These are phyloP conservation scores for Heliosperma pusillum DNA, from an alignment of 148 eudicot genomes.

Conservation along the genomic window DNA sequence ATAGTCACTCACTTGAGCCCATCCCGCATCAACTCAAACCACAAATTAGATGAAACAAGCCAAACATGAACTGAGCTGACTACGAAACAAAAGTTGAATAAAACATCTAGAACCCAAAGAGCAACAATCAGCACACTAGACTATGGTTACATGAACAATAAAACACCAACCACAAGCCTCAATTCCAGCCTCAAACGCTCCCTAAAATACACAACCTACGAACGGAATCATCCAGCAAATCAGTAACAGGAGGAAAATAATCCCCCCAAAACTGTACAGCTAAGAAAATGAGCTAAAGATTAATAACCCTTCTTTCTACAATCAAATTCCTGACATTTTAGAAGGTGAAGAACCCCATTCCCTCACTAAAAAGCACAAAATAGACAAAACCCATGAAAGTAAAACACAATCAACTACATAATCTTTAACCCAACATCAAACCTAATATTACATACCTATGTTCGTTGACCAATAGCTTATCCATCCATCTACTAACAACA, in stretches of 20 bases:
- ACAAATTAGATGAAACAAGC: background rate
- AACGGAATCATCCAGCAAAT: background rate
- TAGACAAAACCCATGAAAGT: background rate
- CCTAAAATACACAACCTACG: background rate
- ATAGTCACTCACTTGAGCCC: background rate
- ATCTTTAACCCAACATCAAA: background rate
- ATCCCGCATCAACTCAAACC: background rate
- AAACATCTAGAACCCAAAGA: background rate
- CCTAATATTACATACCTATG: background rate
- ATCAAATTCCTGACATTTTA: background rate
- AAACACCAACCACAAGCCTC: background rate
- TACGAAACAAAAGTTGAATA: background rate
- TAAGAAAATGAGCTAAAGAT: background rate
- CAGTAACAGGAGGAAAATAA: background rate
- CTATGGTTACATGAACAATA: background rate
- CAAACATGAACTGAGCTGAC: background rate
- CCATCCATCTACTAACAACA: background rate
- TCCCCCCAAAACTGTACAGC: background rate
- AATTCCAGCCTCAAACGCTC: background rate
- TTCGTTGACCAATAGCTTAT: slow-evolving; percentile 23
- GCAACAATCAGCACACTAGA: background rate
- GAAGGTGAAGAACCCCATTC: background rate
- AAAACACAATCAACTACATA: background rate
- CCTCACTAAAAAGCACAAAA: background rate
- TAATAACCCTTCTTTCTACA: background rate